A percentile compares a stretch with the other conserved stretches of the same genome.
phyloP scores from a whole-genome alignment of 2,329 filamentous ascomycete species.

The Sclerotinia spermophila region DNA sequence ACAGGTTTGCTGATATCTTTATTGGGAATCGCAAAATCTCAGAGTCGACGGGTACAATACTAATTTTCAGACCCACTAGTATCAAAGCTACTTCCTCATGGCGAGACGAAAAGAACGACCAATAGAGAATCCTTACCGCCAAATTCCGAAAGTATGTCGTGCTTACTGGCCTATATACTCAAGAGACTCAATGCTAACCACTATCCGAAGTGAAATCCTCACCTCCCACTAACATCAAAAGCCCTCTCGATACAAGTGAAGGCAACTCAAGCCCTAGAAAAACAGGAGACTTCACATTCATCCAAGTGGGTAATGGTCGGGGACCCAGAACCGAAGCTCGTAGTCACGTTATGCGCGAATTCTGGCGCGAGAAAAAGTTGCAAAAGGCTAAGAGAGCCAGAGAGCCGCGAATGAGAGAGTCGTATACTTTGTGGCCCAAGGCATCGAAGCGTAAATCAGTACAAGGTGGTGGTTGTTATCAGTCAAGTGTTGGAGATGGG shows the following conservation, averaged over 20 bases:
- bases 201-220: not conserved
- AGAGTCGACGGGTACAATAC: not conserved
- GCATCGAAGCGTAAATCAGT: not conserved
- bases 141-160: not conserved
- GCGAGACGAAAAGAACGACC: not conserved
- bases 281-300: not conserved
- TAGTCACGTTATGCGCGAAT: constrained; percentile 12
- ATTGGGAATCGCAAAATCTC: not conserved
- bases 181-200: not conserved
- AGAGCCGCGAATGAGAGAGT: not conserved
- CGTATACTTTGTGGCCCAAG: not conserved
- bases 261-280: not conserved
- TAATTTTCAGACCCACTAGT: not conserved
- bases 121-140: not conserved
- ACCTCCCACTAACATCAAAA: not conserved
- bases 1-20: not conserved
- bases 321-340: not conserved
- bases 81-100: not conserved
- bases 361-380: constrained; percentile 7
- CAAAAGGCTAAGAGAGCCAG: not conserved
- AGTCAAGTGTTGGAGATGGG: not conserved
- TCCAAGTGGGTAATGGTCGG: not conserved
- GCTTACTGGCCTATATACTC: not conserved
- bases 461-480: not conserved
- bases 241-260: not conserved